Evolutionary conservation across 371 early-diverging fungal species (phyloP).

Genomic region (Mucor piriformis): DNA sequence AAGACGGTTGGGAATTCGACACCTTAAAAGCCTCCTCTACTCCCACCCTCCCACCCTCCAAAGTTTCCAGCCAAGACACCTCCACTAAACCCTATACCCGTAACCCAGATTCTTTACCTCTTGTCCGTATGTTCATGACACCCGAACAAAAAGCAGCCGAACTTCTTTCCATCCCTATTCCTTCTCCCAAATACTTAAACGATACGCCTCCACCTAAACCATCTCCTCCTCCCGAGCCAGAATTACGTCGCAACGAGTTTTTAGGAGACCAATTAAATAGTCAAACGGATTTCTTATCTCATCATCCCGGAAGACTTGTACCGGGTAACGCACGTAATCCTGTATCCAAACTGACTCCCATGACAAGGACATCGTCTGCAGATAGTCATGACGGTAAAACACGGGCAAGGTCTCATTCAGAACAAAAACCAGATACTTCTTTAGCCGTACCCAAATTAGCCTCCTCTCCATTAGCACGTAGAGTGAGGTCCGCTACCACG

Average conservation of each 20-base stretch:
- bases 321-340: conserved; percentile 21
- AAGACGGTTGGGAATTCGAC: conserved; percentile 55
- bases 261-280: neutral
- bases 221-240: neutral
- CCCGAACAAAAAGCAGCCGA: conserved; percentile 19
- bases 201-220: neutral
- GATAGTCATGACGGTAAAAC: conserved; percentile 28
- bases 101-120: conserved; percentile 41
- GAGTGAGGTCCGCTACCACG: conserved; percentile 46
- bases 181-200: neutral
- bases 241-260: neutral
- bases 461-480: conserved; percentile 35
- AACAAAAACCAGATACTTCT: conserved; percentile 23
- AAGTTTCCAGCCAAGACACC: neutral
- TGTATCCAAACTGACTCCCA: conserved; percentile 32
- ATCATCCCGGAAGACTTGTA: conserved; percentile 5
- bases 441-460: conserved; percentile 4
- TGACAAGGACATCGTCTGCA: conserved; percentile 20
- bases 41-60: neutral
- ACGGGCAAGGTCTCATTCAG: conserved; percentile 47
- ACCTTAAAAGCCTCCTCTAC: conserved; percentile 9
- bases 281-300: neutral
- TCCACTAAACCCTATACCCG: conserved; percentile 22
- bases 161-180: neutral
- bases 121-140: conserved; percentile 47